These are phyloP conservation scores for Botrytis byssoidea DNA, from an alignment of 2,329 filamentous ascomycete genomes.

Conservation along the genomic window DNA sequence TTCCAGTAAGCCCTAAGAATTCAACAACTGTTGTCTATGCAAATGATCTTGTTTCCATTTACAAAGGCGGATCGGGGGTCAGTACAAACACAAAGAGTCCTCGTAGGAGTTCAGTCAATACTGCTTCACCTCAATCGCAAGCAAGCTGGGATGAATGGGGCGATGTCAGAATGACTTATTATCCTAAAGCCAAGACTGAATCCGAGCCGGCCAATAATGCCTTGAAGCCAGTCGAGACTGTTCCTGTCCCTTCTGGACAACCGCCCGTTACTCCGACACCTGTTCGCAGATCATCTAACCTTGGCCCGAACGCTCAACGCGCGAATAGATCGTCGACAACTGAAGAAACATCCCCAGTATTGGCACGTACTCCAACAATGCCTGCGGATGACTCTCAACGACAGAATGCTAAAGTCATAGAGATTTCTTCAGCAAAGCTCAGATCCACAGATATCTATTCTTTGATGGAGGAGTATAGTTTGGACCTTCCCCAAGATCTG, in stretches of 20 bases:
- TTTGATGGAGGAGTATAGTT: constrained; percentile 54
- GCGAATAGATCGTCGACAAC: constrained; percentile 38
- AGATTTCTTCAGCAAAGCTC: constrained; percentile 56
- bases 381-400: constrained; percentile 32
- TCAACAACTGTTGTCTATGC: constrained; percentile 62
- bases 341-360: constrained; percentile 38
- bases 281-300: constrained; percentile 38
- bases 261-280: constrained; percentile 39
- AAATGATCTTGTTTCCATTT: constrained; percentile 79
- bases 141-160: constrained; percentile 74
- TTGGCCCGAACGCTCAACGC: constrained; percentile 38
- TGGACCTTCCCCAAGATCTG: constrained; percentile 67
- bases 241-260: constrained; percentile 25
- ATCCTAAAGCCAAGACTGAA: constrained; percentile 46
- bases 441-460: constrained; percentile 54
- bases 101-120: constrained; percentile 35
- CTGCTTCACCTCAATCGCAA: constrained; percentile 33
- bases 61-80: constrained; percentile 52
- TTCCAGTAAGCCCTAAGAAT: constrained; percentile 42
- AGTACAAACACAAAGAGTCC: constrained; percentile 37
- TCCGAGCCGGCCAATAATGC: constrained; percentile 31
- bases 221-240: constrained; percentile 34
- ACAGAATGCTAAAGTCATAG: constrained; percentile 36
- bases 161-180: constrained; percentile 78
- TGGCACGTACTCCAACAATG: constrained; percentile 29